These are phyloP conservation scores for Eleusine coracana DNA, from an alignment of 176 grass and related monocot species.

Conservation along the genomic window DNA sequence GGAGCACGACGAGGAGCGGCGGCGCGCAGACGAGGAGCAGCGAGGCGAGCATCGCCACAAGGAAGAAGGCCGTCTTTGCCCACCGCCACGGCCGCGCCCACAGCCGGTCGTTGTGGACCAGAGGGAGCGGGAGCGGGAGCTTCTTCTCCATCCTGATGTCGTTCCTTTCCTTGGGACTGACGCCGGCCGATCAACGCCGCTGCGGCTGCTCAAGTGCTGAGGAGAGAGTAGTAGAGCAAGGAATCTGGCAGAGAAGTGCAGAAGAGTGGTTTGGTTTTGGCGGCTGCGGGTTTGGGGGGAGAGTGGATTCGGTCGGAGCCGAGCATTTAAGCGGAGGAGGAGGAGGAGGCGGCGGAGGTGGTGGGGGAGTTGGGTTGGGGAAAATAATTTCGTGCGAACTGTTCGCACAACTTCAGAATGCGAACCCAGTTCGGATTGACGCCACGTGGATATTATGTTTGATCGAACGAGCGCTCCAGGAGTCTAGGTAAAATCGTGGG, in stretches of 20 bases:
- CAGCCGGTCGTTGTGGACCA: conserved; percentile 49
- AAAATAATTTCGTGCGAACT: no score
- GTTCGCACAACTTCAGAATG: no score
- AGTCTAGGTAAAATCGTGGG: no score
- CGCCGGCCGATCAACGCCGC: conserved; percentile 16
- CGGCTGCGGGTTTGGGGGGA: neutral
- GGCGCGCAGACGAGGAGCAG: conserved; percentile 97
- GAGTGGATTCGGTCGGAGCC: conserved; percentile 41
- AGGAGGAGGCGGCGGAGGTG: neutral
- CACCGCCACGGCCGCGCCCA: conserved; percentile 76
- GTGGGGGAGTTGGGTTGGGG: neutral
- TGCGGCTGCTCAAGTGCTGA: no score
- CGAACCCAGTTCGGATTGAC: no score
- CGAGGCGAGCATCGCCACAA: conserved; percentile 78
- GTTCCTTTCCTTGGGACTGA: no score
- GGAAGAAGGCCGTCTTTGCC: conserved; percentile 89
- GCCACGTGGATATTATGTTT: no score
- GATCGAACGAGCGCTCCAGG: no score
- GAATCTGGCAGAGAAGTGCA: neutral
- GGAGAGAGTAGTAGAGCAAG: no score
- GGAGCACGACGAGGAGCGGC: conserved; percentile 78
- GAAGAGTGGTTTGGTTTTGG: neutral
- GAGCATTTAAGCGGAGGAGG: conserved; percentile 24
- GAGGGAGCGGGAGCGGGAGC: conserved; percentile 31
- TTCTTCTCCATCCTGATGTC: conserved; percentile 62